Evolutionary conservation across 2,329 filamentous ascomycete genomes (phyloP).

Genomic region (Pyricularia sp.): DNA sequence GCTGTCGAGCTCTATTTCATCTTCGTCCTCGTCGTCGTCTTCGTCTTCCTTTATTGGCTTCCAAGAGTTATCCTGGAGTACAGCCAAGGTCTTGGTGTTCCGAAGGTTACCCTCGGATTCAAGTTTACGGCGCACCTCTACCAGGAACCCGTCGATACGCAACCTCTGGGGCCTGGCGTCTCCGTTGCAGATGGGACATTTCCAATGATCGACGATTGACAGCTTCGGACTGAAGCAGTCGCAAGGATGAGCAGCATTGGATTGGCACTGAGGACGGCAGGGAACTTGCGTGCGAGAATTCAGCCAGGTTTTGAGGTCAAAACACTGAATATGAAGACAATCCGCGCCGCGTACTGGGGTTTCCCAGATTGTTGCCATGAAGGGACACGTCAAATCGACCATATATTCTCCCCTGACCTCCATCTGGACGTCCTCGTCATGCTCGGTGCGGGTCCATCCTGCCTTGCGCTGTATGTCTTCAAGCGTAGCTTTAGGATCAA

Average conservation of each 20-base stretch:
- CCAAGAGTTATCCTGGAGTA: slow-evolving; percentile 60
- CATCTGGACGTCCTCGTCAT: slow-evolving; percentile 54
- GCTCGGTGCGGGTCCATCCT: slow-evolving; percentile 10
- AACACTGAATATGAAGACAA: slow-evolving; percentile 79
- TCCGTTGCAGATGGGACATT: slow-evolving; percentile 70
- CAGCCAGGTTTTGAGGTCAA: slow-evolving; percentile 80
- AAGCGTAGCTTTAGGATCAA: slow-evolving; percentile 39
- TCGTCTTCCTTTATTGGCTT: slow-evolving; percentile 25
- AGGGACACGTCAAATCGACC: slow-evolving; percentile 59
- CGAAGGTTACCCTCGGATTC: slow-evolving; percentile 32
- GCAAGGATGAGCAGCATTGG: slow-evolving; percentile 20
- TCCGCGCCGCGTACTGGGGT: slow-evolving; percentile 59
- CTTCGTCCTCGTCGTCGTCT: slow-evolving; percentile 18
- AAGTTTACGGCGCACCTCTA: slow-evolving; percentile 49
- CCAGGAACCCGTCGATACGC: slow-evolving; percentile 65
- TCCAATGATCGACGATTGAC: slow-evolving; percentile 63
- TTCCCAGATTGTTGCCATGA: slow-evolving; percentile 54
- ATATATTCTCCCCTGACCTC: slow-evolving; percentile 48
- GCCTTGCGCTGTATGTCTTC: slow-evolving; percentile 45
- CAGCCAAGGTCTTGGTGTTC: slow-evolving; percentile 46
- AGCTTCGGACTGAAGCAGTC: slow-evolving; percentile 30
- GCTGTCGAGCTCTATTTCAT: slow-evolving; percentile 6
- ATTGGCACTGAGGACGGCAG: slow-evolving; percentile 9
- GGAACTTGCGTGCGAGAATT: slow-evolving; percentile 47
- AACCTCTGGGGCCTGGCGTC: slow-evolving; percentile 71